Percentiles rank a stretch among this genome's conserved stretches.
These are phyloP conservation scores for Gastrolobium villosum DNA, from an alignment of 306 rosid genomes.

Conservation along the genomic window DNA sequence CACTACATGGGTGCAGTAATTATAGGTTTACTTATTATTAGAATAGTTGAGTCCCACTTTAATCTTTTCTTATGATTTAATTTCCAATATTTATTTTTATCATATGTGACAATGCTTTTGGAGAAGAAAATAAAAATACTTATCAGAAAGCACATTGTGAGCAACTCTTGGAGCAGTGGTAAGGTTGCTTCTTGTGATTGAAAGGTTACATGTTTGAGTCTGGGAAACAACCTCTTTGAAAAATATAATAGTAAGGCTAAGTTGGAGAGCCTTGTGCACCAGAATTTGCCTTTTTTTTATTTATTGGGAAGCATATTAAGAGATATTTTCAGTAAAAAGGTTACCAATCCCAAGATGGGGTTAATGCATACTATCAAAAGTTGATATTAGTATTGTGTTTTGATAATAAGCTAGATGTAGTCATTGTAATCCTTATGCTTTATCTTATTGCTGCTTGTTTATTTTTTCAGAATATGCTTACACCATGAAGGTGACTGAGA, in stretches of 20 bases:
- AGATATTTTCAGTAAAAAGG: neutral
- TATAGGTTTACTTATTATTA: slow-evolving; percentile 10
- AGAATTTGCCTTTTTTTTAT: too few species aligned
- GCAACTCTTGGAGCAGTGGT: too few species aligned
- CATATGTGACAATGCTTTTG: slow-evolving; percentile 5
- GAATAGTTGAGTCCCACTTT: slow-evolving; percentile 17
- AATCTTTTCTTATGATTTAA: slow-evolving; percentile 5
- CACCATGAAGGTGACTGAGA: slow-evolving; percentile 86
- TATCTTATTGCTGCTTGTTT: slow-evolving; percentile 39
- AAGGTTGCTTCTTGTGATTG: too few species aligned
- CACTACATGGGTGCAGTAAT: neutral
- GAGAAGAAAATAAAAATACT: neutral
- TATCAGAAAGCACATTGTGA: too few species aligned
- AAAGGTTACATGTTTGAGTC: too few species aligned
- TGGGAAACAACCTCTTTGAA: too few species aligned
- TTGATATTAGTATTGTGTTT: slow-evolving; percentile 13
- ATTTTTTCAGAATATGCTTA: slow-evolving; percentile 77
- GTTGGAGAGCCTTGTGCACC: too few species aligned
- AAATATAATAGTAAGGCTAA: too few species aligned
- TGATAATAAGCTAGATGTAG: neutral
- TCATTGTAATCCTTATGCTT: slow-evolving; percentile 35
- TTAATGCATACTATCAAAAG: neutral
- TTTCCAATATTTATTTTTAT: neutral
- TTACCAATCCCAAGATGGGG: neutral
- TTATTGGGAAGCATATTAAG: neutral